Percentiles rank a stretch among this genome's conserved stretches.
phyloP scores from a whole-genome alignment of 139 green algal species.

The Zygnema circumcarinatum region DNA sequence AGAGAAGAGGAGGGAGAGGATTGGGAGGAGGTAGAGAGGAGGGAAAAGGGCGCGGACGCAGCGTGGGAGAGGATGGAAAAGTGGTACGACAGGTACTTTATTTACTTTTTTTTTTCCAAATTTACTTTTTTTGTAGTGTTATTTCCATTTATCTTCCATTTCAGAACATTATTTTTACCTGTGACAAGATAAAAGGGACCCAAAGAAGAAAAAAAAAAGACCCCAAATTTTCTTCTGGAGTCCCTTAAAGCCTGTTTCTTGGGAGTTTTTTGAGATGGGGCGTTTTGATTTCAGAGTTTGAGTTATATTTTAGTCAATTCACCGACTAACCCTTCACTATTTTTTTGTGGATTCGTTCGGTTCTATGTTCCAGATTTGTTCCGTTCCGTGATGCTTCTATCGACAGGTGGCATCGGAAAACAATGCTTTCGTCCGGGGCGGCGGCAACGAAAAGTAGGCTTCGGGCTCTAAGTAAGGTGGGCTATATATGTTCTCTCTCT shows the following conservation, averaged over 20 bases:
- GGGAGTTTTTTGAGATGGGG: no score
- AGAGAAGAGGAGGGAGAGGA: background rate
- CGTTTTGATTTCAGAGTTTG: no score
- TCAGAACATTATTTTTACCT: no score
- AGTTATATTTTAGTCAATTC: no score
- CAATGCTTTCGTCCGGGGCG: background rate
- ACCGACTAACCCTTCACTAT: no score
- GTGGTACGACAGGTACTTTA: background rate
- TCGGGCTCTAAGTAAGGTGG: slow-evolving; percentile 1
- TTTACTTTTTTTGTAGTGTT: background rate
- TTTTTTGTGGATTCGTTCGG: background rate
- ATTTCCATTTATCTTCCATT: no score
- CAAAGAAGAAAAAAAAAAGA: no score
- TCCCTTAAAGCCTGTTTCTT: no score
- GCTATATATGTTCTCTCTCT: no score
- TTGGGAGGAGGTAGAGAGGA: background rate
- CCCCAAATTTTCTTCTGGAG: no score
- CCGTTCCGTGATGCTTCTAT: background rate
- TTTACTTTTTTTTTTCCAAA: background rate
- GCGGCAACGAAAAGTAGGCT: background rate
- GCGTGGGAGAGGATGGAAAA: background rate
- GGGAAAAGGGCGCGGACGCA: background rate
- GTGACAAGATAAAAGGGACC: no score
- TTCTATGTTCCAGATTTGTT: background rate
- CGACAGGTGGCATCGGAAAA: slow-evolving; percentile 40